Percentiles rank a stretch among this genome's conserved stretches.
phyloP scores from a whole-genome alignment of 2,329 filamentous ascomycete genomes.

The Arthrobotrys pseudoclavata region DNA sequence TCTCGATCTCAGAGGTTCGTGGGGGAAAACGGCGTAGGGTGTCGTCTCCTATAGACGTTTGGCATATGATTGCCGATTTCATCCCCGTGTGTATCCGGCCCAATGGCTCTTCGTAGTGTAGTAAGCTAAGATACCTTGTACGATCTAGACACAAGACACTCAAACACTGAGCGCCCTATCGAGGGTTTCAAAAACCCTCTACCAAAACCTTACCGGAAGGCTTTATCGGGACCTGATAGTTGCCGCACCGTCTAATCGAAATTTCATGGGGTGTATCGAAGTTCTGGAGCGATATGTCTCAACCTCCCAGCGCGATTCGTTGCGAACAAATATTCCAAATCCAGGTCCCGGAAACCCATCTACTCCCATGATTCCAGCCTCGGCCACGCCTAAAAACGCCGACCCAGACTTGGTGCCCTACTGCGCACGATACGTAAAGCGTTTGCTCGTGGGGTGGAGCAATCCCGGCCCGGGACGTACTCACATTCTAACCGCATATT shows the following conservation, averaged over 20 bases:
- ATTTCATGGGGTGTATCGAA: conserved; percentile 26
- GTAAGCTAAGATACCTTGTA: not conserved
- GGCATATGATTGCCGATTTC: conserved; percentile 42
- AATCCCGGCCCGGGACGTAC: conserved; percentile 26
- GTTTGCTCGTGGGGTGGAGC: conserved; percentile 40
- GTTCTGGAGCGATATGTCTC: conserved; percentile 26
- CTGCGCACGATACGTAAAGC: conserved; percentile 38
- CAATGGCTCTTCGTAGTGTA: not conserved
- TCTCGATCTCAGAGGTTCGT: conserved; percentile 36
- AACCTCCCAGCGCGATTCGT: conserved; percentile 3
- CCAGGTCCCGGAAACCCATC: not conserved
- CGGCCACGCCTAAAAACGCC: not conserved
- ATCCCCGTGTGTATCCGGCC: conserved; percentile 15
- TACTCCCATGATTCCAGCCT: not conserved
- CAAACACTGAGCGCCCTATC: conserved; percentile 26
- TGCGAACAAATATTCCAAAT: conserved; percentile 3
- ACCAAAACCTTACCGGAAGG: conserved; percentile 29
- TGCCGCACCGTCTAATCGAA: conserved; percentile 28
- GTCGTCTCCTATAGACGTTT: conserved; percentile 33
- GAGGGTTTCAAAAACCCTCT: conserved; percentile 40
- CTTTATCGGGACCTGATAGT: conserved; percentile 42
- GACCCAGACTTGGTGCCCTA: conserved; percentile 25
- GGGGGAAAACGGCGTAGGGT: conserved; percentile 30
- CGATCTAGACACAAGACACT: conserved; percentile 24
- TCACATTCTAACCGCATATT: not conserved